Evolutionary conservation across 352 stramenopile species (phyloP).

Genomic region (Halophytophthora batemanensis): DNA sequence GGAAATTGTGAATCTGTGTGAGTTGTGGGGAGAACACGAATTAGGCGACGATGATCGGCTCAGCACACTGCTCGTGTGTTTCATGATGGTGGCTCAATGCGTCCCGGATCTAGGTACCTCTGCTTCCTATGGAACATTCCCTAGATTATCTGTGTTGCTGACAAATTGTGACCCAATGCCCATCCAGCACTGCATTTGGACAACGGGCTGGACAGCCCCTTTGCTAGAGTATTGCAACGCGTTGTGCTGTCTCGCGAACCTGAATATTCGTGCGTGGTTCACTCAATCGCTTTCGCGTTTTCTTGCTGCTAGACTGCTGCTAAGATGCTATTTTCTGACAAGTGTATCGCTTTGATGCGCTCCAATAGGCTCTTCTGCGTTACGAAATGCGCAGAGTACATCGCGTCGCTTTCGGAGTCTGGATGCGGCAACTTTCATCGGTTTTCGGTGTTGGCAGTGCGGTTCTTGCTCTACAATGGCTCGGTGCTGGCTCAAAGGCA

Average conservation of each 20-base stretch:
- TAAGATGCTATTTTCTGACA: too few relatives aligned
- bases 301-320: too few relatives aligned
- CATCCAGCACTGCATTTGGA: conserved; percentile 10
- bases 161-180: conserved; percentile 2
- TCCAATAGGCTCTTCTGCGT: conserved; percentile 33
- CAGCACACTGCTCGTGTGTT: conserved; percentile 43
- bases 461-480: conserved; percentile 42
- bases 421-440: conserved; percentile 23
- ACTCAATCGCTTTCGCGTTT: too few relatives aligned
- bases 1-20: conserved; percentile 49
- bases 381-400: conserved; percentile 38
- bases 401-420: conserved; percentile 27
- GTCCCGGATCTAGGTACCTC: conserved; percentile 40
- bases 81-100: conserved; percentile 53
- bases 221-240: conserved; percentile 30
- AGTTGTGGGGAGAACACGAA: conserved; percentile 19
- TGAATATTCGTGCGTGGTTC: conserved; percentile 40
- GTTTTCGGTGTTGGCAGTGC: conserved; percentile 25
- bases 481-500: conserved; percentile 30
- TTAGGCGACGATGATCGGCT: conserved; percentile 27
- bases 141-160: not conserved
- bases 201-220: conserved; percentile 12
- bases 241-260: conserved; percentile 24
- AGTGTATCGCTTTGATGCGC: conserved; percentile 1
- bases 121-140: conserved; percentile 1